A percentile compares a stretch with the other conserved stretches of the same genome.
Evolutionary conservation across 2,329 filamentous ascomycete species (phyloP).

Genomic region (Coniosporium tulheliwenetii): DNA sequence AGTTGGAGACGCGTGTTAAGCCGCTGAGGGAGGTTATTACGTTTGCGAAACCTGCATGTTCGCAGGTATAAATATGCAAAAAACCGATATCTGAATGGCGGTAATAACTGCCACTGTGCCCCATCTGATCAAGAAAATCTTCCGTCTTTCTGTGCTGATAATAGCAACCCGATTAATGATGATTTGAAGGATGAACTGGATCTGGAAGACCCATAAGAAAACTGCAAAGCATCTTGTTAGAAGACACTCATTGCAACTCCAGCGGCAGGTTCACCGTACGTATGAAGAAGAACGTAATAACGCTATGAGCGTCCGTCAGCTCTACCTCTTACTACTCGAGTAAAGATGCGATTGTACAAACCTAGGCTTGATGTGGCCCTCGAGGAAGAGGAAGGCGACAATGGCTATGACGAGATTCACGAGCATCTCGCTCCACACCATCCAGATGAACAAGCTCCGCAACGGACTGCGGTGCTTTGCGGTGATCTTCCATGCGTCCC

Average conservation of each 20-base stretch:
- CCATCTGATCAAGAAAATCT: no score
- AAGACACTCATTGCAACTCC: no score
- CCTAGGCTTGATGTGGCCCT: constrained; percentile 17
- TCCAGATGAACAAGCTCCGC: constrained; percentile 27
- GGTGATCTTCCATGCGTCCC: constrained; percentile 12
- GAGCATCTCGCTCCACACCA: constrained; percentile 32
- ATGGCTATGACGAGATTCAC: constrained; percentile 27
- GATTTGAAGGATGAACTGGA: no score
- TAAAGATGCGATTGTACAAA: no score
- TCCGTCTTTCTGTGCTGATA: no score
- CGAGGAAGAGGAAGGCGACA: constrained; percentile 20
- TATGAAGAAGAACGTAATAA: constrained; percentile 16
- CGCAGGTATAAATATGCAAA: constrained; percentile 22
- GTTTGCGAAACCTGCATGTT: constrained; percentile 15
- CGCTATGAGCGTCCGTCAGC: not conserved
- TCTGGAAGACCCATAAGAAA: no score
- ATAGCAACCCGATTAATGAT: no score
- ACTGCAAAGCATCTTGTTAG: no score
- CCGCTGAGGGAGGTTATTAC: not conserved
- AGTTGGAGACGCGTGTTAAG: not conserved
- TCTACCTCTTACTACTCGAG: no score
- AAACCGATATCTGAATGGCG: no score
- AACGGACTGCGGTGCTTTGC: constrained; percentile 18
- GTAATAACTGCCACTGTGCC: no score
- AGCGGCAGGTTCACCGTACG: constrained; percentile 4